Base-by-base conservation (phyloP, 768 basidiomycete species). In the Hericium alpestre region DNA sequence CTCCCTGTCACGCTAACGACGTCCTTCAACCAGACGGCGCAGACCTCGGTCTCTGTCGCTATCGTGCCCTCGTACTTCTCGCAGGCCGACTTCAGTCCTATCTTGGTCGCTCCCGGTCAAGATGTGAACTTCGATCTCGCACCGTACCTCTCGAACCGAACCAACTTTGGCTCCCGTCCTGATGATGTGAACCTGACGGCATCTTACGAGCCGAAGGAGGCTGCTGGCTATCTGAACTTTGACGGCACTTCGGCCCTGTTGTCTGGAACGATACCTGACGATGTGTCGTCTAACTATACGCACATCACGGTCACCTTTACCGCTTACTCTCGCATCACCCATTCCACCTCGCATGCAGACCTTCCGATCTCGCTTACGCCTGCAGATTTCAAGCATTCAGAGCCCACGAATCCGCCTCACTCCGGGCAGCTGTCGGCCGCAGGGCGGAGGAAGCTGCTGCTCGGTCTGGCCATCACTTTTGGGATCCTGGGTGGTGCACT, bases 61-160 rank as follows among this genome's bases (percentile, higher is more conserved):
- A 67, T 90, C 20, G 81, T 86, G 9, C 78, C 85, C 3, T 87
- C 90, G 3, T 88, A 81, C 67, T 95, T 96, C 72, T 72, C 78
- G 11, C 60, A 72, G 20, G 72, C 80, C 20, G 70, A 72, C 37
- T 70, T 91, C 47, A 80, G 86, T 16, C 74, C 82, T 20, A 70
- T 86, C 51, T 71, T 79, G 51, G 77, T 75, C 40, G 72, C 74
- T 23, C 79, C 79, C 13, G 81, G 80, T 9, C 68, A 77, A 51
- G 46, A 67, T 3, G 70, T 90, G 47, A 63, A 72, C 7, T 84
- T 88, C 63, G 68, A 76, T 61, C 72, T 93, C 39, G 63, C 67
- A 2, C 71, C 72, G 37, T 84, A 78, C 69, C 79, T 86, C 63
- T 79, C 81, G 22, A 79, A 82, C 63, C 49, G 48, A 13, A 75